Evolutionary conservation across 495 filamentous ascomycete species (phyloP).

Genomic region (Chaetomium cochliodes): DNA sequence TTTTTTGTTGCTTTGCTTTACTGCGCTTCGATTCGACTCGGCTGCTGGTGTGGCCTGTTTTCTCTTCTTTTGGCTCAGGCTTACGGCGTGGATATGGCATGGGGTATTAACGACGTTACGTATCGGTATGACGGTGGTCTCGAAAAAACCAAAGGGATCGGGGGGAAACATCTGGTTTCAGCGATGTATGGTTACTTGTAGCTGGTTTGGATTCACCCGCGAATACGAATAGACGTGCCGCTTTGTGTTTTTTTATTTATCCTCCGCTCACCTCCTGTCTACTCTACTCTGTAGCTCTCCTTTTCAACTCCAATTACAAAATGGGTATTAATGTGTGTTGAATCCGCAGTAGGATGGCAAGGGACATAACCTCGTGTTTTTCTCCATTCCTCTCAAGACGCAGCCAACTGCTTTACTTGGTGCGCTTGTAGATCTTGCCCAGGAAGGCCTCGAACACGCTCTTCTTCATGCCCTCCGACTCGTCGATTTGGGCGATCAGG

Average conservation of each 20-base stretch:
- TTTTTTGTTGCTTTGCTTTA: background rate
- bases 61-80: background rate
- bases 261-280: background rate
- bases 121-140: background rate
- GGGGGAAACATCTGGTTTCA: background rate
- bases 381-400: background rate
- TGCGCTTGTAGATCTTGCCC: slow-evolving; percentile 94
- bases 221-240: slow-evolving; percentile 7
- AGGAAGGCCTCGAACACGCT: slow-evolving; percentile 87
- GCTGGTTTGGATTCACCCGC: background rate
- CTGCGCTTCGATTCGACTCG: background rate
- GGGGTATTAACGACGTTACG: slow-evolving; percentile 5
- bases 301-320: slow-evolving; percentile 3
- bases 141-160: background rate
- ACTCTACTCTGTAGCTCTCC: slow-evolving; percentile 7
- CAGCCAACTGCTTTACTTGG: slow-evolving; percentile 58
- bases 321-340: slow-evolving; percentile 1
- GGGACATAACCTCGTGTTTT: background rate
- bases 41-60: background rate
- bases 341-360: slow-evolving; percentile 2
- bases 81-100: background rate
- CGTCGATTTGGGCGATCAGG: slow-evolving; percentile 77
- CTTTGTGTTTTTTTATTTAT: background rate
- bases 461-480: slow-evolving; percentile 82
- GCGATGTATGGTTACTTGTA: slow-evolving; percentile 4